Conservation (phyloP, 768 basidiomycete species). For the Chalciporus pseudorubinellus region DNA sequence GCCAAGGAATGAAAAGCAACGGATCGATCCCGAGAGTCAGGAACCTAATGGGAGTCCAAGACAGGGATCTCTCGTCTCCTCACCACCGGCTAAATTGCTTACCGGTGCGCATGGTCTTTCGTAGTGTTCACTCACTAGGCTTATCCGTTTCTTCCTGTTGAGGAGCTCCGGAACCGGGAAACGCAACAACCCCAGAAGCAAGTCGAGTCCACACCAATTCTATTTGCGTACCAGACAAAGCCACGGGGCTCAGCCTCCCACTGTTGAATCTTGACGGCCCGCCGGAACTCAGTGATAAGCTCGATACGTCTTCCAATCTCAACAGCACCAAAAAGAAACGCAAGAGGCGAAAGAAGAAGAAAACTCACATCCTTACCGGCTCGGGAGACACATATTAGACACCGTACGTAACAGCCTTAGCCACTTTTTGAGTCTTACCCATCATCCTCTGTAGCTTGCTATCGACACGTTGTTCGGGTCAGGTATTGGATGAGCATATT, state of each 20-base stretch:
- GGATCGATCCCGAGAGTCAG: neutral
- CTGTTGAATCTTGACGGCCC: constrained; percentile 58
- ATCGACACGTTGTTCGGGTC: constrained; percentile 5
- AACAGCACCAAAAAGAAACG: constrained; percentile 51
- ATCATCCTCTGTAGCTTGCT: neutral
- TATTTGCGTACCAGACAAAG: constrained; percentile 10
- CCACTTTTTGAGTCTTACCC: neutral
- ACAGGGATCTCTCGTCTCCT: constrained; percentile 1
- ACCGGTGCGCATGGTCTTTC: constrained; percentile 18
- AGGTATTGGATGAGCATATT: no score
- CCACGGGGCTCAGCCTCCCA: constrained; percentile 30
- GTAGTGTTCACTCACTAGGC: constrained; percentile 6
- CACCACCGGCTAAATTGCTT: constrained; percentile 3
- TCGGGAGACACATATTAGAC: constrained; percentile 17
- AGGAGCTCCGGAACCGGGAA: constrained; percentile 18
- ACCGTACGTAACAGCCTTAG: constrained; percentile 14
- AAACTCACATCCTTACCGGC: constrained; percentile 31
- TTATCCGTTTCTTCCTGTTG: constrained; percentile 11
- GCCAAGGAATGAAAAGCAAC: constrained; percentile 3
- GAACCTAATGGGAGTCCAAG: neutral
- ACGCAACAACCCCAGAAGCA: neutral
- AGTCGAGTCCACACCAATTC: constrained; percentile 6
- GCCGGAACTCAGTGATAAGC: constrained; percentile 25
- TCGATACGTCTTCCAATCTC: constrained; percentile 15
- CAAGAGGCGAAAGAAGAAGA: constrained; percentile 54